These are phyloP conservation scores for Chloranthus sessilifolius DNA, from an alignment of 164 flowering plant genomes.

Conservation along the genomic window DNA sequence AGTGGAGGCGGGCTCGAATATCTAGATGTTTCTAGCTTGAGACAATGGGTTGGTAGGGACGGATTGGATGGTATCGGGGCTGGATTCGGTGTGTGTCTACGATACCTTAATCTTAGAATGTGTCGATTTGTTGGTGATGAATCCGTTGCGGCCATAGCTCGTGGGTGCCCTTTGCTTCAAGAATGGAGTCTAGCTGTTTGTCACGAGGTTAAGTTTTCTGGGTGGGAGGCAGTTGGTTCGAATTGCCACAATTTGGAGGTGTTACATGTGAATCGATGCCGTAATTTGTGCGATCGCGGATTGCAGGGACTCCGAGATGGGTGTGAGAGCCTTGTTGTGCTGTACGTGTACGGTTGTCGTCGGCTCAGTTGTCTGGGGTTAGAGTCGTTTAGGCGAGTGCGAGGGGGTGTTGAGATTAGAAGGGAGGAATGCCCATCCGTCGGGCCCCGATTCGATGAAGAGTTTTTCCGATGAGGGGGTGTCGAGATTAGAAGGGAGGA, in stretches of 20 bases:
- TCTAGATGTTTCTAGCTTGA: slow-evolving; percentile 38
- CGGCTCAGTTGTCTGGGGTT: slow-evolving; percentile 25
- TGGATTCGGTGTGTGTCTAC: slow-evolving; percentile 43
- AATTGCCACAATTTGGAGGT: slow-evolving; percentile 45
- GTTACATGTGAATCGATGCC: slow-evolving; percentile 66
- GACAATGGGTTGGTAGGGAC: slow-evolving; percentile 26
- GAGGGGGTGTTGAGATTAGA: slow-evolving; percentile 41
- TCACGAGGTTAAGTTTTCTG: slow-evolving; percentile 39
- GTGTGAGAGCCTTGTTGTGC: slow-evolving; percentile 39
- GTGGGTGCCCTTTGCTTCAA: slow-evolving; percentile 54
- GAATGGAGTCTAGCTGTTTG: slow-evolving; percentile 69
- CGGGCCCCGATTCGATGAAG: slow-evolving; percentile 5
- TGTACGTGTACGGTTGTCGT: slow-evolving; percentile 34
- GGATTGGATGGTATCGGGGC: slow-evolving; percentile 47
- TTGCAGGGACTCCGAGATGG: slow-evolving; percentile 54
- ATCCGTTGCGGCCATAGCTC: slow-evolving; percentile 49
- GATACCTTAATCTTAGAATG: slow-evolving; percentile 40
- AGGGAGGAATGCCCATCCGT: slow-evolving; percentile 29
- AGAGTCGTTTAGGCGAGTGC: slow-evolving; percentile 39
- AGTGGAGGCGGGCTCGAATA: slow-evolving; percentile 31
- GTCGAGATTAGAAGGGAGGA: no score
- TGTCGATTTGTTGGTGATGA: slow-evolving; percentile 49
- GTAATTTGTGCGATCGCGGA: slow-evolving; percentile 47
- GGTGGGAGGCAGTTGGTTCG: slow-evolving; percentile 58
- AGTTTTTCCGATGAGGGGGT: slow-evolving; percentile 3